phyloP scores from a whole-genome alignment of 2,329 filamentous ascomycete genomes.

The Nothophaeocryptopus gaeumannii region DNA sequence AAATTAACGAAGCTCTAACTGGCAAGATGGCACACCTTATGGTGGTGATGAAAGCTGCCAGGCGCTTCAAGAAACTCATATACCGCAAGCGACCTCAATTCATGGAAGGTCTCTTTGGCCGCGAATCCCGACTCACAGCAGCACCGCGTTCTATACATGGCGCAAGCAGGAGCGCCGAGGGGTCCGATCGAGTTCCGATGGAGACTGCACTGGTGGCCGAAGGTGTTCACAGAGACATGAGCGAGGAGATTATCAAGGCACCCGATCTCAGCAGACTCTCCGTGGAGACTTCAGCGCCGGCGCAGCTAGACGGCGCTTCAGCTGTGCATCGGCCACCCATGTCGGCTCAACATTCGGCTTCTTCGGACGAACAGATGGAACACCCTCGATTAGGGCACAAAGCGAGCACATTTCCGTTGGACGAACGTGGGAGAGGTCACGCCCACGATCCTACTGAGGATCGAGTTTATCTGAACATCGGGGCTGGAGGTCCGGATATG shows the following conservation, averaged over 20 bases:
- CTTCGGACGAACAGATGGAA: constrained; percentile 10
- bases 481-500: constrained; percentile 50
- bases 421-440: constrained; percentile 54
- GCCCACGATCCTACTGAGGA: constrained; percentile 64
- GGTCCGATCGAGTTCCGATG: constrained; percentile 49
- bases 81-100: constrained; percentile 54
- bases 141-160: constrained; percentile 42
- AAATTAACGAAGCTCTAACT: constrained; percentile 88
- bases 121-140: constrained; percentile 57
- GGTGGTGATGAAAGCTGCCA: constrained; percentile 86
- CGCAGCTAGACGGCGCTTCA: constrained; percentile 1
- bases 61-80: constrained; percentile 77
- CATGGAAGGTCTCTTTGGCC: constrained; percentile 60
- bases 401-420: constrained; percentile 34
- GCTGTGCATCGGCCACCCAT: constrained; percentile 2
- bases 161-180: constrained; percentile 45
- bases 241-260: constrained; percentile 26
- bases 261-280: constrained; percentile 1
- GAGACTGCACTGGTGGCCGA: constrained; percentile 53
- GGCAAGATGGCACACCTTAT: constrained; percentile 82
- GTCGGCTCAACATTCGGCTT: constrained; percentile 7
- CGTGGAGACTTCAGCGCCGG: constrained; percentile 6
- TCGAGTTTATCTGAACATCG: constrained; percentile 72
- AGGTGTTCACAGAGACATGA: constrained; percentile 50
- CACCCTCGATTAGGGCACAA: constrained; percentile 7